phyloP scores from a whole-genome alignment of 805 yeast species.

The Yarrowia deformans region DNA sequence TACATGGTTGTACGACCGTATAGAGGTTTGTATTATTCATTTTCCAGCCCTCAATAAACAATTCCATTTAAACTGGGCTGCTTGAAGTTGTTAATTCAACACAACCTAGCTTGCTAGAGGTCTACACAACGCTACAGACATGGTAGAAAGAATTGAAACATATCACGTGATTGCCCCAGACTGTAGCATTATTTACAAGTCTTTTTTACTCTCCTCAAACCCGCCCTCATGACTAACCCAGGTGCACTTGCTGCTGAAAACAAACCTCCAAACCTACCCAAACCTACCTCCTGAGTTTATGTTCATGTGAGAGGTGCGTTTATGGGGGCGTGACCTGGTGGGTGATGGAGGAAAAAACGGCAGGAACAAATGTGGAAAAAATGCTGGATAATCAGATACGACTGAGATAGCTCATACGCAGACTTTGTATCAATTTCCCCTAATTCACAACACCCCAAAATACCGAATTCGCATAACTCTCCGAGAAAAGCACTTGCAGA shows the following conservation, averaged over 20 bases:
- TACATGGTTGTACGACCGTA: no score
- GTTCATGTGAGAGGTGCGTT: conserved; percentile 23
- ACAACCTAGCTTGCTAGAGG: neutral
- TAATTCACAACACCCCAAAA: neutral
- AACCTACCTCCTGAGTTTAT: conserved; percentile 30
- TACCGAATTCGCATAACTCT: neutral
- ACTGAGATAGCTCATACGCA: no score
- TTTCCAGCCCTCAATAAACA: no score
- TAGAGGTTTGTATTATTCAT: no score
- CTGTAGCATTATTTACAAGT: neutral
- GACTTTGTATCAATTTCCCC: no score
- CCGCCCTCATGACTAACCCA: neutral
- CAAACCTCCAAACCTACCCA: neutral
- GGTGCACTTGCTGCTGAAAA: neutral
- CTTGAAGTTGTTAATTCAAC: neutral
- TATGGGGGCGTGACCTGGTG: neutral
- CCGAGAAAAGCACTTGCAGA: conserved; percentile 12
- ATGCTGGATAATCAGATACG: neutral
- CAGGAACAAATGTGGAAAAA: no score
- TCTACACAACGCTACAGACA: neutral
- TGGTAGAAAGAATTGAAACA: neutral
- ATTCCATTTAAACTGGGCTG: neutral
- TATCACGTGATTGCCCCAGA: neutral
- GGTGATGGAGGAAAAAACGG: neutral
- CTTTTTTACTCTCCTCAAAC: neutral